Evolutionary conservation across 495 filamentous ascomycete genomes (phyloP), one percentile per base, ranked within the genome.

Genomic region (Hypoxylon lenormandii): DNA sequence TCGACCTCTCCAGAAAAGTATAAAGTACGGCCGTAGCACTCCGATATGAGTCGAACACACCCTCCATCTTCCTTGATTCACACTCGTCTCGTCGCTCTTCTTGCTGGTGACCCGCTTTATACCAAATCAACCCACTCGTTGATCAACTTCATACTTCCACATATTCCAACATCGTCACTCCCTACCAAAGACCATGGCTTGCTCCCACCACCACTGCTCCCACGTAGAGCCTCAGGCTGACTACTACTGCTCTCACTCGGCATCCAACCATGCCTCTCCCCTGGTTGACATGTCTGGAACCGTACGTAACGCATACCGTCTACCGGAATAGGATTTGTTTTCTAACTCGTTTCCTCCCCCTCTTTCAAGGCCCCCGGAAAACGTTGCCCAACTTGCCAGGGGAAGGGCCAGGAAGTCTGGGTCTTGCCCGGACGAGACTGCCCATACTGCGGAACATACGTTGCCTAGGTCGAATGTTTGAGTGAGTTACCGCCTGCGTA

Each of bases 381-480:
- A 56, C 67, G 64, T 43, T 77, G 77, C 40, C 73, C 74, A 38
- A 75, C 73, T 42, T 80, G 76, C 47, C 74, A 76, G 38, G 75
- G 72, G 16, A 82, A 82, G 40, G 83, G 83, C 36, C 67, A 77
- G 23, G 83, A 84, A 37, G 77, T 82, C 42, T 85, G 83, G 83
- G 82, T 85, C 45, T 76, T 83, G 37, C 81, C 81, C 1, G 82
- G 83, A 38, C 72, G 78, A 37, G 69, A 76, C 16, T 85, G 83
- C 53, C 74, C 74, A 10, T 76, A 80, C 51, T 85, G 83, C 69
- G 76, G 80, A 23, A 83, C 81, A 13, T 71, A 71, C 61, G 68
- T 71, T 53, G 45, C 68, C 38, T 71, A 33, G 40, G 11, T 46
- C n/a, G 48, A 70, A 40, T 26, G 1, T 37, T 2, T 13, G 11